A percentile compares a stretch with the other conserved stretches of the same genome.
phyloP scores from a whole-genome alignment of 2,329 filamentous ascomycete species.

The Fusarium nisikadoi region DNA sequence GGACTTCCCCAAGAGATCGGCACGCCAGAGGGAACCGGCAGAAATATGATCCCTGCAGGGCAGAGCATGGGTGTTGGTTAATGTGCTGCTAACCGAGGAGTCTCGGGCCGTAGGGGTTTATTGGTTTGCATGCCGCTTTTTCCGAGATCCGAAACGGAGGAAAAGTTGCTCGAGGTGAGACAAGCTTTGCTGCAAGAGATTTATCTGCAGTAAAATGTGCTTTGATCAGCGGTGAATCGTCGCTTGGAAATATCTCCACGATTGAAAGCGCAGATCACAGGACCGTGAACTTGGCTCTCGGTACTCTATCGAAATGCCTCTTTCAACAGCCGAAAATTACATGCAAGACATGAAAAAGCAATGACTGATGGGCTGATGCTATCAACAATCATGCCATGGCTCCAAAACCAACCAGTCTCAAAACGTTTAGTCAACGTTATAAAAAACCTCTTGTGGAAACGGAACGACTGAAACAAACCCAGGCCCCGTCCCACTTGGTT shows the following conservation, averaged over 20 bases:
- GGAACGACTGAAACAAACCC: background rate
- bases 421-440: background rate
- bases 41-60: background rate
- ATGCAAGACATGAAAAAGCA: background rate
- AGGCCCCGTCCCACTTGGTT: background rate
- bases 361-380: background rate
- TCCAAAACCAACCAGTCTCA: background rate
- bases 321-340: accelerated
- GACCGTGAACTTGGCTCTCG: background rate
- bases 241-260: background rate
- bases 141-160: background rate
- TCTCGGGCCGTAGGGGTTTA: background rate
- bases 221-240: background rate
- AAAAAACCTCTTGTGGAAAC: background rate
- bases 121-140: background rate
- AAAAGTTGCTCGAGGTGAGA: background rate
- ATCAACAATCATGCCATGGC: background rate
- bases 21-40: background rate
- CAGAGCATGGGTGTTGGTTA: background rate
- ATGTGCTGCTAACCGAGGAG: background rate
- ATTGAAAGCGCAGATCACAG: background rate
- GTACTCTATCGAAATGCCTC: accelerated
- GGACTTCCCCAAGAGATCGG: slow-evolving; percentile 7
- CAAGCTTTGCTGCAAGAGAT: background rate
- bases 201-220: accelerated